Conservation (phyloP, 192 early-diverging fungal species). For the Phycomyces nitens region DNA sequence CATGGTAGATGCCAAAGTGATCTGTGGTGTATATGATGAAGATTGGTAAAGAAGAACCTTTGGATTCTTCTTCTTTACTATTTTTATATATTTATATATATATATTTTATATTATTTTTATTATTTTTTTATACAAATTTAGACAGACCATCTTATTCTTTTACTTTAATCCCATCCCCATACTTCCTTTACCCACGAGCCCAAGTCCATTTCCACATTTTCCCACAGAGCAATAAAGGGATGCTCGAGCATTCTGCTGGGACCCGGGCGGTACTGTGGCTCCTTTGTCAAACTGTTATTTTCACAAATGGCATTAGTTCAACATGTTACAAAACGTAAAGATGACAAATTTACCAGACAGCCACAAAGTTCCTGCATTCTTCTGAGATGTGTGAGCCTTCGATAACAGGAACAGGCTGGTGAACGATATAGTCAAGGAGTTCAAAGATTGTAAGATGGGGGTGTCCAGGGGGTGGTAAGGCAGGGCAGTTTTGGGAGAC, state of each 20-base stretch:
- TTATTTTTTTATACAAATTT: no score
- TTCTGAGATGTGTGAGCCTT: slow-evolving; percentile 56
- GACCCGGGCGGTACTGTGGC: slow-evolving; percentile 61
- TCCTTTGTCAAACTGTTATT: slow-evolving; percentile 69
- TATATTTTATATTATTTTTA: no score
- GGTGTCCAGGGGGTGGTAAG: slow-evolving; percentile 62
- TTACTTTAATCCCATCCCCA: slow-evolving; percentile 30
- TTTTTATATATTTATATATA: no score
- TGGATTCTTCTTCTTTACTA: no score
- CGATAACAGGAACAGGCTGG: slow-evolving; percentile 70
- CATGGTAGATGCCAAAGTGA: slow-evolving; percentile 24
- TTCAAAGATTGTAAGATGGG: slow-evolving; percentile 83
- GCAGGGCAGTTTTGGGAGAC: slow-evolving; percentile 90
- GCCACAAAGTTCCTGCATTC: slow-evolving; percentile 66
- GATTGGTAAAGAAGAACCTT: slow-evolving; percentile 25
- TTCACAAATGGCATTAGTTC: slow-evolving; percentile 7
- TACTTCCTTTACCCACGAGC: slow-evolving; percentile 37
- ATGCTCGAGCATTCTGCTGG: slow-evolving; percentile 63
- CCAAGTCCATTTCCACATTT: slow-evolving; percentile 58
- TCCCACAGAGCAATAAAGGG: slow-evolving; percentile 64
- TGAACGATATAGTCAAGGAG: slow-evolving; percentile 90
- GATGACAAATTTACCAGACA: slow-evolving; percentile 69
- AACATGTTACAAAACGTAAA: no score
- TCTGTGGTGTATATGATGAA: slow-evolving; percentile 35
- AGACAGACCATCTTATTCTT: neutral